Percentiles rank a stretch among this genome's conserved stretches.
These are phyloP conservation scores for Echites panduratus DNA, from an alignment of 257 asterid species.

Conservation along the genomic window DNA sequence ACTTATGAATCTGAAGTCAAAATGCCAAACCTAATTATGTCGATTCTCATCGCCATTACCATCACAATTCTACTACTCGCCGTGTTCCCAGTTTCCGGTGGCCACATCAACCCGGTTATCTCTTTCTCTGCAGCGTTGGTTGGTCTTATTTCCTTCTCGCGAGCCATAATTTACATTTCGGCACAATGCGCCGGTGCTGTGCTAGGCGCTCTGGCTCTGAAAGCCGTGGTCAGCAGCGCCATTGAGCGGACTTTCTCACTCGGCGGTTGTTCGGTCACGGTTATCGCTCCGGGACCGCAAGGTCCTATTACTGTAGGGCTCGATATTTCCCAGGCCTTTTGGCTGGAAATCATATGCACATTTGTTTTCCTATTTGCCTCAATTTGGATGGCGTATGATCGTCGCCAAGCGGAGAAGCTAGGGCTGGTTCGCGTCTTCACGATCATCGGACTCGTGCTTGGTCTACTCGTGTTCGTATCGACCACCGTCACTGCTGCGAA, in stretches of 20 bases:
- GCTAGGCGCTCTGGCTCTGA: conserved; percentile 66
- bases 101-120: conserved; percentile 75
- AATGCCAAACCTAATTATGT: conserved; percentile 49
- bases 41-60: conserved; percentile 46
- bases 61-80: conserved; percentile 58
- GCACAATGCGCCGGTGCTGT: conserved; percentile 60
- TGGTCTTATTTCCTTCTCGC: conserved; percentile 59
- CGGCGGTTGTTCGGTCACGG: conserved; percentile 65
- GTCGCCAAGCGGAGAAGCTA: conserved; percentile 43
- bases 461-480: conserved; percentile 57
- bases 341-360: conserved; percentile 60
- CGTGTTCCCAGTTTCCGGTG: conserved; percentile 72
- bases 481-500: conserved; percentile 45
- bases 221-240: conserved; percentile 47
- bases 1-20: conserved; percentile 39
- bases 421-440: conserved; percentile 41
- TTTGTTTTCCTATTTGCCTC: conserved; percentile 59
- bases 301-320: conserved; percentile 46
- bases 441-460: conserved; percentile 49
- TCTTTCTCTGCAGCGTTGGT: conserved; percentile 70
- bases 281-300: conserved; percentile 37
- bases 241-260: conserved; percentile 45
- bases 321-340: conserved; percentile 49
- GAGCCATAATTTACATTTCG: conserved; percentile 43
- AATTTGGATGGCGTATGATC: conserved; percentile 79